Conservation (phyloP, 257 asterid species). For the Capsicum rhomboideum region DNA sequence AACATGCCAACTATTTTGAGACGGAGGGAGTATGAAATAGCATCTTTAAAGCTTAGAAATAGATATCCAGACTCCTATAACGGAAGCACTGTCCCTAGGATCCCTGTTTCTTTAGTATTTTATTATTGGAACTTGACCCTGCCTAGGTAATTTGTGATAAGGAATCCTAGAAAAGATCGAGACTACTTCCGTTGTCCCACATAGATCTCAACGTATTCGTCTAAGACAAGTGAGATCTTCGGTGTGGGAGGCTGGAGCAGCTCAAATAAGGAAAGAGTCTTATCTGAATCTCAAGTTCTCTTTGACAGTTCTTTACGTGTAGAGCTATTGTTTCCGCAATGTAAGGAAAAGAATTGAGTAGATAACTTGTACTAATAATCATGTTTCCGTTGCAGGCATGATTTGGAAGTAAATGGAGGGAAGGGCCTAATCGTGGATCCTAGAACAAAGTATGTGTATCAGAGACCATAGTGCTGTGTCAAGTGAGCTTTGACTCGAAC, state of each 20-base stretch:
- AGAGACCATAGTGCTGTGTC: constrained; percentile 38
- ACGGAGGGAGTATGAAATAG: not conserved
- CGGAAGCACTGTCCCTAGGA: not conserved
- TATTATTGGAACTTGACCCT: not conserved
- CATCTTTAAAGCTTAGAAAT: not conserved
- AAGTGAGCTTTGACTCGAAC: too few relatives aligned
- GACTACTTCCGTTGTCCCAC: not conserved
- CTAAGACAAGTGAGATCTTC: not conserved
- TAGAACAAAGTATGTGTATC: constrained; percentile 85
- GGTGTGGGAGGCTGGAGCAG: not conserved
- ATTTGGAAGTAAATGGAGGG: constrained; percentile 93
- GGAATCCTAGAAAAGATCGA: not conserved
- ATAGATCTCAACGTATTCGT: not conserved
- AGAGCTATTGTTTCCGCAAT: not conserved
- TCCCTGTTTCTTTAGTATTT: not conserved
- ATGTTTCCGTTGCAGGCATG: constrained; percentile 60
- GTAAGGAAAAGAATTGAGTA: not conserved
- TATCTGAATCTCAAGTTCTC: not conserved
- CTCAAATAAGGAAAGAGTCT: not conserved
- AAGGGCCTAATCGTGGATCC: constrained; percentile 92
- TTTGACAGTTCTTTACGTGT: not conserved
- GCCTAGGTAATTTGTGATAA: not conserved
- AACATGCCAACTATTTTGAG: too few relatives aligned
- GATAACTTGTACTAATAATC: not conserved
- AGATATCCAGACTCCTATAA: not conserved